These are phyloP conservation scores for Coniferiporia sulphurascens DNA, from an alignment of 1,284 basidiomycete species.

Conservation along the genomic window DNA sequence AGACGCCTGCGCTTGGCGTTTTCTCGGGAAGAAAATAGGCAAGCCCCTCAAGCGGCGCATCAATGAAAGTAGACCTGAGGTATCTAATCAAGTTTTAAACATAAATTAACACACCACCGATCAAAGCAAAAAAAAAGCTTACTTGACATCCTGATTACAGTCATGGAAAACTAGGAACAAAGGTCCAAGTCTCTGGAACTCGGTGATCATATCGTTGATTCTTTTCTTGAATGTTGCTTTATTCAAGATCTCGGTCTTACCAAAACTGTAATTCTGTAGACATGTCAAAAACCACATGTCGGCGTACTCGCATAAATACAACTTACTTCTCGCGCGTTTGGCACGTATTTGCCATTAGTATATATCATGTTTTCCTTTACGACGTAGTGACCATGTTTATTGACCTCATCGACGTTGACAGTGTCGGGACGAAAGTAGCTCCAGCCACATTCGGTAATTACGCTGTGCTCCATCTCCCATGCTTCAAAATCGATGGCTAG, in stretches of 20 bases:
- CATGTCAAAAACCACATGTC: neutral
- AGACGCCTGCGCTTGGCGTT: slow-evolving; percentile 48
- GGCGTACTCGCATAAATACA: neutral
- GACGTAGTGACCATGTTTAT: slow-evolving; percentile 55
- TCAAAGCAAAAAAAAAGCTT: slow-evolving; percentile 20
- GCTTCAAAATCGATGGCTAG: slow-evolving; percentile 74
- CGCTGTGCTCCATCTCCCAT: slow-evolving; percentile 68
- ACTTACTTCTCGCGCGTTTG: slow-evolving; percentile 54
- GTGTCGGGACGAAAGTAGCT: slow-evolving; percentile 49
- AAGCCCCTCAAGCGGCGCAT: slow-evolving; percentile 48
- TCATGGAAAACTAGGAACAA: slow-evolving; percentile 82
- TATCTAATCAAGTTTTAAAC: slow-evolving; percentile 35
- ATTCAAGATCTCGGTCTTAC: slow-evolving; percentile 49
- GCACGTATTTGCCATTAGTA: slow-evolving; percentile 58
- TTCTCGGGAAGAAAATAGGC: slow-evolving; percentile 52
- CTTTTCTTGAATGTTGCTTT: slow-evolving; percentile 47
- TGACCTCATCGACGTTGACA: slow-evolving; percentile 36
- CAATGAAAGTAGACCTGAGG: slow-evolving; percentile 44
- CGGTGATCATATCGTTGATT: slow-evolving; percentile 46
- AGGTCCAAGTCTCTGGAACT: slow-evolving; percentile 44
- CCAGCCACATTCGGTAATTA: slow-evolving; percentile 78
- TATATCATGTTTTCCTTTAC: slow-evolving; percentile 57
- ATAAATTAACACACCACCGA: neutral
- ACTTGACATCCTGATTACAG: slow-evolving; percentile 68
- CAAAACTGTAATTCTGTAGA: slow-evolving; percentile 61